Evolutionary conservation across 148 eudicot species (phyloP), one percentile per base, ranked within the genome.

Genomic region (Polygonum maritimum): DNA sequence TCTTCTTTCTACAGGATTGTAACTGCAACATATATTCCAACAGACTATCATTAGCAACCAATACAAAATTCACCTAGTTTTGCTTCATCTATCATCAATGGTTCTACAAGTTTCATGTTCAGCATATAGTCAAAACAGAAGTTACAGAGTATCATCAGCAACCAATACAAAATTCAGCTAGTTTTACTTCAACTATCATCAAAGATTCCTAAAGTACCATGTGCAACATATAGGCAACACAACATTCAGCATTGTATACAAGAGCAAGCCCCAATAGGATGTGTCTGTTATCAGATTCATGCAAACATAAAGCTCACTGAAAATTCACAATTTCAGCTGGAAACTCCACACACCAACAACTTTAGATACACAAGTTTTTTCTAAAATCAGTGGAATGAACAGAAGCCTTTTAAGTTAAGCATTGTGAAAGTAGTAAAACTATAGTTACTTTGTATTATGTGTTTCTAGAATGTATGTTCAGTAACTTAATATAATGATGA

Each of bases 1-100:
- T 84, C 98, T 88, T 81, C 98, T 92, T 73, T 95, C 97, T 70
- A 88, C 33, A 69, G 98, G 86, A 83, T 95, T 90, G 85, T 95
- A 95, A 77, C 98, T 92, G 77, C 40, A 39, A 45, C 54, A 38
- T 67, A 57, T 1, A 7, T 16, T 60, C 5, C 35, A 60, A 26
- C 38, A 11, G 33, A 7, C 5, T 12, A 5, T 31, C 69, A 26
- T 60, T 38, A 60, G 69, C 36, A 60, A 26, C 71, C 44, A 36
- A 67, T 35, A 36, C n/a, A 67, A 35, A 33, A 16, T 15, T 36
- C 22, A 13, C 21, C 71, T 31, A 15, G 71, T 16, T 35, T 38
- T 35, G 1, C 13, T 22, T 60, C 14, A 60, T 11, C 67, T 22
- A 60, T 60, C 67, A 60, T 60, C 67, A 62, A 13, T 26, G 39